These are phyloP conservation scores for Erythrobasidium yunnanense DNA, from an alignment of 768 basidiomycete species.

Conservation along the genomic window DNA sequence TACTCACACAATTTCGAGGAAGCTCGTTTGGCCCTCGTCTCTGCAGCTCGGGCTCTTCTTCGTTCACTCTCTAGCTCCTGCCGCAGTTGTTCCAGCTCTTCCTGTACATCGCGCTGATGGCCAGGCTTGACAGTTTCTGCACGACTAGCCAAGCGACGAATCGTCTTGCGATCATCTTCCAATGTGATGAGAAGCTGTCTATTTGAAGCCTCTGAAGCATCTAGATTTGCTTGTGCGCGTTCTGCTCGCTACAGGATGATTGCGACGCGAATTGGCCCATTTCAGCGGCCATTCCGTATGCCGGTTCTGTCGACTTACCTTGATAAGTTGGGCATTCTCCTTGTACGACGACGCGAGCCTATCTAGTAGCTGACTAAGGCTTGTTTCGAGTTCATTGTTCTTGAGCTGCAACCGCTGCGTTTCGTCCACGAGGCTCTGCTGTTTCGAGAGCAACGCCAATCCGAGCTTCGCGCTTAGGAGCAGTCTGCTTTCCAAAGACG, in stretches of 20 bases:
- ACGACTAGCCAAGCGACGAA: conserved; percentile 54
- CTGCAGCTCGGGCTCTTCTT: conserved; percentile 58
- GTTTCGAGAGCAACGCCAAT: conserved; percentile 12
- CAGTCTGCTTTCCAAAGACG: conserved; percentile 1
- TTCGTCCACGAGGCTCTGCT: neutral
- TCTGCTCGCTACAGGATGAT: conserved; percentile 54
- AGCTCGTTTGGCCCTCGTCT: conserved; percentile 48
- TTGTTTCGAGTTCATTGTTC: conserved; percentile 12
- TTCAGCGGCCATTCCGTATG: neutral
- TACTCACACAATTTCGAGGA: conserved; percentile 5
- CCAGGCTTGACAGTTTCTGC: conserved; percentile 41
- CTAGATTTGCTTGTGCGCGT: conserved; percentile 67
- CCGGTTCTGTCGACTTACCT: conserved; percentile 43
- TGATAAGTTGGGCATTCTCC: conserved; percentile 57
- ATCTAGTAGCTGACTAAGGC: conserved; percentile 39
- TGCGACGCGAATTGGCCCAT: neutral
- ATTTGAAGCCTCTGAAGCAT: conserved; percentile 67
- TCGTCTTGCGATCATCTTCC: conserved; percentile 57
- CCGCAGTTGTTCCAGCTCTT: conserved; percentile 63
- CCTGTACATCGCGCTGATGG: conserved; percentile 56
- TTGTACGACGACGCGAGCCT: conserved; percentile 45
- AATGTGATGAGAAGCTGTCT: conserved; percentile 63
- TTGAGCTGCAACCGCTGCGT: neutral
- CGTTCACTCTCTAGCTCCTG: conserved; percentile 67
- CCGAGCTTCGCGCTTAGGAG: conserved; percentile 18